These are phyloP conservation scores for Sesbania bispinosa DNA, from an alignment of 306 rosid species.

Conservation along the genomic window DNA sequence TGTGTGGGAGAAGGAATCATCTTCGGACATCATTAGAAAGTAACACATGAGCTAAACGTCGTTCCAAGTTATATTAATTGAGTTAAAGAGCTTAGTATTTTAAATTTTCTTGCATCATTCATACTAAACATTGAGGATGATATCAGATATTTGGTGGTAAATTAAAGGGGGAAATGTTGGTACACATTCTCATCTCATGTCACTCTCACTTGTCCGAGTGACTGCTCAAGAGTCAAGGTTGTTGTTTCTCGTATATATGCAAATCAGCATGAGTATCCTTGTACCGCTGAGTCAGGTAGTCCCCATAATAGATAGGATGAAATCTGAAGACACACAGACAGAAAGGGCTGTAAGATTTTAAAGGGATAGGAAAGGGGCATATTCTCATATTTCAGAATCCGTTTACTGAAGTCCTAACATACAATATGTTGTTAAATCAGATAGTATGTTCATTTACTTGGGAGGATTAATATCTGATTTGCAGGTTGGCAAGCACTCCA, in stretches of 20 bases:
- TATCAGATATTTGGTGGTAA: too few relatives aligned
- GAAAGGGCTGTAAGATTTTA: not conserved
- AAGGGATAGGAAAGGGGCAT: not conserved
- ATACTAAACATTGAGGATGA: too few relatives aligned
- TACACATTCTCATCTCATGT: too few relatives aligned
- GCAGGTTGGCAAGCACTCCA: constrained; percentile 90
- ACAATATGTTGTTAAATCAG: not conserved
- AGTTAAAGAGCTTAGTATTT: too few relatives aligned
- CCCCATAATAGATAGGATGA: constrained; percentile 66
- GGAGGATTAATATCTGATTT: constrained; percentile 77
- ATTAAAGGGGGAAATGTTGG: too few relatives aligned
- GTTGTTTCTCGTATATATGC: constrained; percentile 38
- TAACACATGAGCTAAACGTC: too few relatives aligned
- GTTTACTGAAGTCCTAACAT: not conserved
- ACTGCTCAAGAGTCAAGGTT: constrained; percentile 2
- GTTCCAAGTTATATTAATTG: too few relatives aligned
- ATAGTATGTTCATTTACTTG: constrained; percentile 51
- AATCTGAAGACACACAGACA: constrained; percentile 46
- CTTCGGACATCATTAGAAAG: too few relatives aligned
- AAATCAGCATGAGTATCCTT: constrained; percentile 63
- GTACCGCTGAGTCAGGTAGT: constrained; percentile 69
- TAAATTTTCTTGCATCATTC: too few relatives aligned
- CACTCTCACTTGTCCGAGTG: too few relatives aligned
- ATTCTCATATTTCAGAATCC: not conserved
- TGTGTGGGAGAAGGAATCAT: too few relatives aligned